Conservation (phyloP, 306 rosid genomes). For the Medicago lupulina region DNA sequence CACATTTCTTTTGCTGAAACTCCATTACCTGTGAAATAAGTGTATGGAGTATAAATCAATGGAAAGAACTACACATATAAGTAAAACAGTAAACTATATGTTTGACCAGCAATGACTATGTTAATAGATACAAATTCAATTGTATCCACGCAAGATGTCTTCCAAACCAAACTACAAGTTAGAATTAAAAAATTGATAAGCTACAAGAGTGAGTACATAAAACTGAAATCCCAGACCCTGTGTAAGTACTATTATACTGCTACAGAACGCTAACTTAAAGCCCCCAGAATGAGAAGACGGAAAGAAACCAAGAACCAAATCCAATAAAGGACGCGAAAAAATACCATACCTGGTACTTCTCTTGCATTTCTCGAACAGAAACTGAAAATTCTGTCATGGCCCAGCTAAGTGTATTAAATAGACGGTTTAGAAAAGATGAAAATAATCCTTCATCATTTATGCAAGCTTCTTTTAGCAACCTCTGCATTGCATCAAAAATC, state of each 20-base stretch:
- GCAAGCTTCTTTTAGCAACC: conserved; percentile 85
- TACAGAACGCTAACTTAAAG: conserved; percentile 39
- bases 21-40: conserved; percentile 76
- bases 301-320: conserved; percentile 21
- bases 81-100: not conserved
- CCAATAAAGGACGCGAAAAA: conserved; percentile 14
- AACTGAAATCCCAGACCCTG: conserved; percentile 20
- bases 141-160: conserved; percentile 10
- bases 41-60: conserved; percentile 39
- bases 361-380: conserved; percentile 96
- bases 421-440: conserved; percentile 94
- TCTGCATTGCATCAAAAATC: conserved; percentile 58
- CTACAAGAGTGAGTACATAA: not conserved
- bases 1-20: conserved; percentile 95
- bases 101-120: conserved; percentile 31
- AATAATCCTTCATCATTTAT: conserved; percentile 71
- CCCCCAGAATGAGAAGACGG: conserved; percentile 21
- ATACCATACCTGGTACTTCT: conserved; percentile 62
- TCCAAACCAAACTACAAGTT: conserved; percentile 24
- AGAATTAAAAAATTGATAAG: not conserved
- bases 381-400: conserved; percentile 98
- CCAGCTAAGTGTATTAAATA: conserved; percentile 97
- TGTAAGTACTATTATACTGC: conserved; percentile 21
- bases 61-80: conserved; percentile 3
- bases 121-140: conserved; percentile 26